Evolutionary conservation across 2,329 filamentous ascomycete species (phyloP).

Genomic region (Cladosporium cucumerinum): DNA sequence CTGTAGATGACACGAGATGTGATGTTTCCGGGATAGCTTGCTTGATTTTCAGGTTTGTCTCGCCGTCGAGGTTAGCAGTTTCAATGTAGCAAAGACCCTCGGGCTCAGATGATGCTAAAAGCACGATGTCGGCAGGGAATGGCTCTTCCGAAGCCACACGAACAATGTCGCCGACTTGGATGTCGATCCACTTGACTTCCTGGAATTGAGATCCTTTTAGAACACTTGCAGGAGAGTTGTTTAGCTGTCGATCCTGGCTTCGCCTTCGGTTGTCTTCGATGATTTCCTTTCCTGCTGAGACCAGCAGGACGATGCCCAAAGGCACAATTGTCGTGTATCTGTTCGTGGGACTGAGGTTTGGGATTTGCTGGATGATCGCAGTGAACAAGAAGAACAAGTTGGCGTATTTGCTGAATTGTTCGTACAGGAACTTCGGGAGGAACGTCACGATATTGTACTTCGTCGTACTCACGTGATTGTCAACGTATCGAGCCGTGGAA

Average conservation of each 20-base stretch:
- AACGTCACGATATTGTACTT: conserved; percentile 97
- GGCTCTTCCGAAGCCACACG: conserved; percentile 91
- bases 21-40: conserved; percentile 92
- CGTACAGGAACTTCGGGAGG: conserved; percentile 92
- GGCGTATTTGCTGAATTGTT: conserved; percentile 98
- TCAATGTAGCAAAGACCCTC: conserved; percentile 98
- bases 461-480: conserved; percentile 95
- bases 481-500: conserved; percentile 79
- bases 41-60: conserved; percentile 98
- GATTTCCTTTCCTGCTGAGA: conserved; percentile 93
- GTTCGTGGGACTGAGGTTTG: conserved; percentile 90
- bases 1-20: conserved; percentile 77
- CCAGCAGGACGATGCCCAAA: conserved; percentile 80
- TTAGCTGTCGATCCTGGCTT: conserved; percentile 79
- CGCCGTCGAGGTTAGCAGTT: conserved; percentile 94
- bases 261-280: conserved; percentile 92
- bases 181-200: conserved; percentile 89
- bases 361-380: conserved; percentile 89
- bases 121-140: conserved; percentile 88
- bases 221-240: conserved; percentile 80
- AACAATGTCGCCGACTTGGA: conserved; percentile 87
- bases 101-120: conserved; percentile 91
- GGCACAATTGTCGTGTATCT: conserved; percentile 94
- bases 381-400: conserved; percentile 99
- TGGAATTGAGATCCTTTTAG: conserved; percentile 79